Conservation (phyloP, 2,329 filamentous ascomycete genomes). For the Pestalotiopsis sp. region DNA sequence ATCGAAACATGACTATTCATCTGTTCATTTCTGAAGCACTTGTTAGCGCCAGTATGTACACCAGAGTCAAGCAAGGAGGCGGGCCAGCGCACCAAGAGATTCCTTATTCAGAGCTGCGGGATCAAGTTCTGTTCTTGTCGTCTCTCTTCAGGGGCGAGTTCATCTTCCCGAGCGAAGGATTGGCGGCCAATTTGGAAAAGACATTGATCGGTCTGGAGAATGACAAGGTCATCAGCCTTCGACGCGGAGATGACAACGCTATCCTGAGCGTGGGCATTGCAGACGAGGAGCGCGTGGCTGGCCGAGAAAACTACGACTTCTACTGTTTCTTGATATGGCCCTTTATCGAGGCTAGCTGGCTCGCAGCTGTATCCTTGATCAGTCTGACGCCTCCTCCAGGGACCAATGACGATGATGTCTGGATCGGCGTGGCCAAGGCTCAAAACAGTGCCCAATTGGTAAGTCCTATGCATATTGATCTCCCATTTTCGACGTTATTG, state of each 20-base stretch:
- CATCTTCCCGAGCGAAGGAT: constrained; percentile 88
- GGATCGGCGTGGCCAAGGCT: constrained; percentile 78
- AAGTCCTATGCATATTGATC: constrained; percentile 33
- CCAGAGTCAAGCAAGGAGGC: constrained; percentile 87
- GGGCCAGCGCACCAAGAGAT: constrained; percentile 81
- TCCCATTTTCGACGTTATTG: background rate
- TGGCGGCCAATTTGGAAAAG: constrained; percentile 78
- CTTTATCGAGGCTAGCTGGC: constrained; percentile 93
- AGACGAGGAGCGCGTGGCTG: constrained; percentile 73
- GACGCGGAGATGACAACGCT: constrained; percentile 55
- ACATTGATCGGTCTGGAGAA: constrained; percentile 78
- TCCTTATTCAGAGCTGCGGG: constrained; percentile 69
- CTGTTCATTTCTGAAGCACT: constrained; percentile 93
- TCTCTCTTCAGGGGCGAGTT: constrained; percentile 95
- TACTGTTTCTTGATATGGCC: constrained; percentile 99
- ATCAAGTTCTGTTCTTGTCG: constrained; percentile 87
- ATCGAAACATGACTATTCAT: constrained; percentile 99
- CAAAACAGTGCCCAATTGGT: constrained; percentile 83
- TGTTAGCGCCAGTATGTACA: constrained; percentile 90
- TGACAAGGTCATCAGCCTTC: constrained; percentile 76
- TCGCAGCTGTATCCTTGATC: constrained; percentile 85
- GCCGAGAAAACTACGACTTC: constrained; percentile 95
- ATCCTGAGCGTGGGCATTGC: constrained; percentile 75
- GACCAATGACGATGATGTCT: constrained; percentile 62
- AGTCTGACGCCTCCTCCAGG: constrained; percentile 75